A percentile compares a stretch with the other conserved stretches of the same genome.
phyloP scores from a whole-genome alignment of 225 moss, liverwort and hornwort genomes.

The Bryoerythrophyllum caledonicum region DNA sequence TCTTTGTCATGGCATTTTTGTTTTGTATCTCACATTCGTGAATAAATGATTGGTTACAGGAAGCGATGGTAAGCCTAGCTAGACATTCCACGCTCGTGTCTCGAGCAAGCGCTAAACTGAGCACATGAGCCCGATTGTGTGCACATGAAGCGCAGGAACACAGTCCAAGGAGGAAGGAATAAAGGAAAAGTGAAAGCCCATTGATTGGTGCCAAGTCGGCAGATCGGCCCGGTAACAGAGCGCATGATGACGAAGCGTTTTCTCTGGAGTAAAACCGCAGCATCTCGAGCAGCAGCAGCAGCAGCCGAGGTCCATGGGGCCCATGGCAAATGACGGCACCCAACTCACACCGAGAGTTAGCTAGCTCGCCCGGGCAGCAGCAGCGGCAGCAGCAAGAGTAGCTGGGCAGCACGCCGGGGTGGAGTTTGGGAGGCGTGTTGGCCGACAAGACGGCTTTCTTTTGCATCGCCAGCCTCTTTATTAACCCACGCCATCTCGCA shows the following conservation, averaged over 20 bases:
- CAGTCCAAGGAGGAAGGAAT: background rate
- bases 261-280: background rate
- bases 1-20: too few relatives aligned
- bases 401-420: background rate
- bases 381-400: background rate
- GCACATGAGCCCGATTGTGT: too few relatives aligned
- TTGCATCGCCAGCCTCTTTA: background rate
- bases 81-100: too few relatives aligned
- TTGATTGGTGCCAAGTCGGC: background rate
- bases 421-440: slow-evolving; percentile 28
- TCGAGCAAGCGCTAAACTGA: background rate
- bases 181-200: background rate
- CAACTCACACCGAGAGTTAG: background rate
- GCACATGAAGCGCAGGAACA: too few relatives aligned
- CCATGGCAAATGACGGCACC: slow-evolving; percentile 20
- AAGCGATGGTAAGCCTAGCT: too few relatives aligned
- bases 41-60: too few relatives aligned
- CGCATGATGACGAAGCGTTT: too few relatives aligned
- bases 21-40: too few relatives aligned
- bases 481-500: slow-evolving; percentile 30
- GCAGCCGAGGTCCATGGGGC: background rate
- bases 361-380: background rate
- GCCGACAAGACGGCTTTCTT: slow-evolving; percentile 39
- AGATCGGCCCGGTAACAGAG: background rate
- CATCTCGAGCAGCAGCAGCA: background rate